phyloP scores from a whole-genome alignment of 495 filamentous ascomycete genomes.

The Daldinia decipiens region DNA sequence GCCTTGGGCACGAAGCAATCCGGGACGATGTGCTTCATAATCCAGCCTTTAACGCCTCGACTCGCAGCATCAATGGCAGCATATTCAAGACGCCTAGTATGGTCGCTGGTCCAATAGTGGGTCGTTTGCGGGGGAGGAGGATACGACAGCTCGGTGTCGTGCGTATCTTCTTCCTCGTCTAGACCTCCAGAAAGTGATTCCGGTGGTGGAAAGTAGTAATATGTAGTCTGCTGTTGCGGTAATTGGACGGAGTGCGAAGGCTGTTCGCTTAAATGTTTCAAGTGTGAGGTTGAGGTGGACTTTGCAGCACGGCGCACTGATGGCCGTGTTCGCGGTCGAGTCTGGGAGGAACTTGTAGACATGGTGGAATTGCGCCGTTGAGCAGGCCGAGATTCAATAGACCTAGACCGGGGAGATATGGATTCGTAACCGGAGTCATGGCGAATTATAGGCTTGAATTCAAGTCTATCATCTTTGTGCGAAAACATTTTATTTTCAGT shows the following conservation, averaged over 20 bases:
- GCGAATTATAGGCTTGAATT: slow-evolving; percentile 53
- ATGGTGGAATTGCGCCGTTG: slow-evolving; percentile 38
- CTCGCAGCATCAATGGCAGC: slow-evolving; percentile 67
- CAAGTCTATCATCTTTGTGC: slow-evolving; percentile 29
- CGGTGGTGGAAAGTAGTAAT: slow-evolving; percentile 59
- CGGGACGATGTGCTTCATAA: slow-evolving; percentile 62
- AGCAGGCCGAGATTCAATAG: slow-evolving; percentile 44
- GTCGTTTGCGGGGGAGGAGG: slow-evolving; percentile 62
- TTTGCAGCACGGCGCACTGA: slow-evolving; percentile 48
- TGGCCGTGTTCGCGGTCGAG: slow-evolving; percentile 50
- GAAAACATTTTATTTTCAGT: slow-evolving; percentile 16
- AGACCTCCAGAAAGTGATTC: slow-evolving; percentile 44
- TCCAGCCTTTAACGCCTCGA: slow-evolving; percentile 63
- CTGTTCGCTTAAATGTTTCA: slow-evolving; percentile 40
- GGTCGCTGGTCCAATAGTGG: slow-evolving; percentile 67
- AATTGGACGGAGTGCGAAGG: slow-evolving; percentile 42
- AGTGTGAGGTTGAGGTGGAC: slow-evolving; percentile 46
- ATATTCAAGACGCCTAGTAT: slow-evolving; percentile 64
- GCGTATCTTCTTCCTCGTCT: slow-evolving; percentile 26
- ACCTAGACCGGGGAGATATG: slow-evolving; percentile 37
- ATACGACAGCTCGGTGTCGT: slow-evolving; percentile 38
- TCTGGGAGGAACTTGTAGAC: slow-evolving; percentile 41
- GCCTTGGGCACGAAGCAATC: slow-evolving; percentile 63
- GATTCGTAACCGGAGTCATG: slow-evolving; percentile 64
- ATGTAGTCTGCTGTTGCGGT: slow-evolving; percentile 51